phyloP scores from a whole-genome alignment of 176 grass and related monocot genomes.

The Metroxylon sagu region DNA sequence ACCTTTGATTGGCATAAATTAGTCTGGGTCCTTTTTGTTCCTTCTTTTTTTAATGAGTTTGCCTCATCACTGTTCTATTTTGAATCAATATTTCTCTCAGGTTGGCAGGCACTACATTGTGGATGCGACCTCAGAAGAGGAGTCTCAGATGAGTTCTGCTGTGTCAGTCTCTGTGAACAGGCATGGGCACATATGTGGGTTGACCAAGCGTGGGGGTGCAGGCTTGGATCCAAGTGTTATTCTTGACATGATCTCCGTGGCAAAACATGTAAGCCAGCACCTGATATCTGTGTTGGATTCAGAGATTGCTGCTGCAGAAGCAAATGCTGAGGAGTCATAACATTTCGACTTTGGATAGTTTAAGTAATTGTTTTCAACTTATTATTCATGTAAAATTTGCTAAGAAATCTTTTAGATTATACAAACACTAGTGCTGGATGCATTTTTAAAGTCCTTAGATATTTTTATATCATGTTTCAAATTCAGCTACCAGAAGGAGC shows the following conservation, averaged over 20 bases:
- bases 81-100: conserved; percentile 22
- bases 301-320: conserved; percentile 46
- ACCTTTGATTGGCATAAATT: too few relatives aligned
- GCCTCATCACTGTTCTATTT: not conserved
- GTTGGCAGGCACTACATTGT: conserved; percentile 74
- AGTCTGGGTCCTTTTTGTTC: too few relatives aligned
- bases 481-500: too few relatives aligned
- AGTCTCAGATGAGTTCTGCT: conserved; percentile 80
- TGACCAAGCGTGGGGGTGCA: conserved; percentile 69
- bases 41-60: not conserved
- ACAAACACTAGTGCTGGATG: too few relatives aligned
- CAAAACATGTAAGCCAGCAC: conserved; percentile 54
- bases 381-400: too few relatives aligned
- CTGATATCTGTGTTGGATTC: conserved; percentile 53
- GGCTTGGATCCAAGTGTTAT: conserved; percentile 71
- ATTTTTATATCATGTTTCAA: too few relatives aligned
- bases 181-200: conserved; percentile 57
- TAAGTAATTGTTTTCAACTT: too few relatives aligned
- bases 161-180: conserved; percentile 72
- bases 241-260: conserved; percentile 77
- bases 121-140: conserved; percentile 70
- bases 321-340: conserved; percentile 8
- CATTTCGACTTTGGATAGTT: too few relatives aligned
- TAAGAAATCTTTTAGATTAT: too few relatives aligned
- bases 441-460: too few relatives aligned